Evolutionary conservation across 805 yeast genomes (phyloP).

Genomic region (Metschnikowia kofuensis): DNA sequence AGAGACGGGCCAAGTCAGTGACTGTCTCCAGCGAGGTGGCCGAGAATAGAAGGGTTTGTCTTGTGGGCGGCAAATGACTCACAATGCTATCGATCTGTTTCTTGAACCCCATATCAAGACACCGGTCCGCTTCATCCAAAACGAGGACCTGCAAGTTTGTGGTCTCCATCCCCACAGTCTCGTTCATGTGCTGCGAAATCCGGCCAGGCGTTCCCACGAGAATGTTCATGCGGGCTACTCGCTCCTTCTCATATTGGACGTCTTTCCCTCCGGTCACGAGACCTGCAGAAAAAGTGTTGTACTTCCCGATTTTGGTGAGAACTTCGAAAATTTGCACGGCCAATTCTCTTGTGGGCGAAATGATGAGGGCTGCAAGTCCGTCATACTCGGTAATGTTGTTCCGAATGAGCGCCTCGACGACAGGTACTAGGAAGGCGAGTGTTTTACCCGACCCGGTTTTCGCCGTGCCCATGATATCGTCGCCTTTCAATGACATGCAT

Average conservation of each 20-base stretch:
- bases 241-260: conserved; percentile 73
- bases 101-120: conserved; percentile 91
- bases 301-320: conserved; percentile 72
- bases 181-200: conserved; percentile 85
- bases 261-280: conserved; percentile 93
- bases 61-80: conserved; percentile 68
- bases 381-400: conserved; percentile 78
- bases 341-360: conserved; percentile 90
- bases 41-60: conserved; percentile 82
- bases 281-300: conserved; percentile 79
- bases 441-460: conserved; percentile 92
- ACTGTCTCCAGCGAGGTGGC: conserved; percentile 89
- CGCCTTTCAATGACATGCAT: conserved; percentile 70
- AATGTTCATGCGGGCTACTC: conserved; percentile 76
- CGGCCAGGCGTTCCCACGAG: conserved; percentile 92
- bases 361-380: conserved; percentile 84
- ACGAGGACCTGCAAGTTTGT: conserved; percentile 75
- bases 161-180: conserved; percentile 75
- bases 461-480: conserved; percentile 84
- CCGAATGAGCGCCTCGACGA: conserved; percentile 64
- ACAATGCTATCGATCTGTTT: conserved; percentile 78
- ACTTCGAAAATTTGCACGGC: conserved; percentile 92
- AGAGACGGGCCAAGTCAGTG: conserved; percentile 76
- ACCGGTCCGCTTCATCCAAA: conserved; percentile 89
- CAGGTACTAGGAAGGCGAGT: conserved; percentile 79